These are phyloP conservation scores for Serendipita indica DNA, from an alignment of 768 basidiomycete genomes.

Conservation along the genomic window DNA sequence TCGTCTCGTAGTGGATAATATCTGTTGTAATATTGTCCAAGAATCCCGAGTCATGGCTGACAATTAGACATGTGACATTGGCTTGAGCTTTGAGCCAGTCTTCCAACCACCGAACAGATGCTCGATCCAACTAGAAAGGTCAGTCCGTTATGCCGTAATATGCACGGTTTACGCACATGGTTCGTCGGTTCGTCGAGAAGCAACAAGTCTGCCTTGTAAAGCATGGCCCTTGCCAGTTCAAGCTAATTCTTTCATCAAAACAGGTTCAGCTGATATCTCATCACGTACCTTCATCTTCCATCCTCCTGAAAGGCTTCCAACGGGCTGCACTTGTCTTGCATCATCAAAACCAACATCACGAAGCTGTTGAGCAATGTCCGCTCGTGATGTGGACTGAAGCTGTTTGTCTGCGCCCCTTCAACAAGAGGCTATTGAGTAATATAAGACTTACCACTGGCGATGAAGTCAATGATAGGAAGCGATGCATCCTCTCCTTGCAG, in stretches of 20 bases:
- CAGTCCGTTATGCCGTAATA: neutral
- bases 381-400: slow-evolving; percentile 43
- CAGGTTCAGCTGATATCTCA: neutral
- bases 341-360: slow-evolving; percentile 85
- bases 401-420: slow-evolving; percentile 40
- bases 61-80: slow-evolving; percentile 78
- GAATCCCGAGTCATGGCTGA: slow-evolving; percentile 97
- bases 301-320: slow-evolving; percentile 85
- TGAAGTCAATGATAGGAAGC: slow-evolving; percentile 72
- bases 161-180: slow-evolving; percentile 43
- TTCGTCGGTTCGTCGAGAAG: slow-evolving; percentile 72
- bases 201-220: slow-evolving; percentile 81
- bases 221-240: slow-evolving; percentile 89
- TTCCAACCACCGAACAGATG: slow-evolving; percentile 86
- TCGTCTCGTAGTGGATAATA: slow-evolving; percentile 91
- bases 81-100: slow-evolving; percentile 68
- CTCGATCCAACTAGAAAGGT: slow-evolving; percentile 47
- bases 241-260: slow-evolving; percentile 24
- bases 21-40: slow-evolving; percentile 91
- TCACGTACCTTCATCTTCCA: slow-evolving; percentile 81
- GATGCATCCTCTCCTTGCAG: slow-evolving; percentile 87
- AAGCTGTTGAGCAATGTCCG: slow-evolving; percentile 66
- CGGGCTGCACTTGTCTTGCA: slow-evolving; percentile 63
- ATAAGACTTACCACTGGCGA: slow-evolving; percentile 50
- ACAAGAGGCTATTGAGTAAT: neutral